Evolutionary conservation across 148 eudicot genomes (phyloP), one percentile per base, ranked within the genome.

Genomic region (Dysphania ambrosioides): DNA sequence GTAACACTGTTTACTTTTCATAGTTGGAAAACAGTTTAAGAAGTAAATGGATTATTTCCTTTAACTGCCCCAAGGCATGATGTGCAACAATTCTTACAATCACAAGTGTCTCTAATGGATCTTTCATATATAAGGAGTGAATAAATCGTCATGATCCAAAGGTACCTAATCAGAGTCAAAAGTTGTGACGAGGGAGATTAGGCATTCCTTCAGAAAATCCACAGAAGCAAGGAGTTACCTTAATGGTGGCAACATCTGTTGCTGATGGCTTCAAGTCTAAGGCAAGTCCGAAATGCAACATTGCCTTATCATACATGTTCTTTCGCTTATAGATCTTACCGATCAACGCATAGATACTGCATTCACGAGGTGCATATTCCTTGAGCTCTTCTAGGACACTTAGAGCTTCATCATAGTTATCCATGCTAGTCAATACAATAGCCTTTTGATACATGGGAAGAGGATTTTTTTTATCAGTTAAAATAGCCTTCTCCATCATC

Each of bases 241-340:
- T 96, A 63, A 96, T 96, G 66, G 88, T 75, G 75, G 99, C 99
- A 76, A 96, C 97, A 85, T 96, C 99, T 26, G 97, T 85, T 75
- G 99, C 94, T 36, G 99, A 88, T 66, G 99, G 99, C 86, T 92
- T 96, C 87, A 96, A 81, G 85, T 96, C 97, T 78, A 96, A 83
- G 65, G 97, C 97, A 70, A 86, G 81, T 82, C 99, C 99, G 72
- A 95, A 96, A 85, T 92, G 90, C 84, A 96, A 91, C 99, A 96
- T 92, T 30, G 99, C 97, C 77, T 82, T 89, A 79, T 92, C 97
- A 58, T 90, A 83, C 89, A 87, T 84, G 79, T 84, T 88, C 29
- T 77, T 83, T 69, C 88, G 83, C 83, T 96, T 96, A 64, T 92
- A 92, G 26, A 96, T 92, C 86, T 84, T 86, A 59, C 99, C 99